Percentiles rank a stretch among this genome's conserved stretches.
These are phyloP conservation scores for Dictyostelium intermedium DNA, from an alignment of 78 protist genomes.

Conservation along the genomic window DNA sequence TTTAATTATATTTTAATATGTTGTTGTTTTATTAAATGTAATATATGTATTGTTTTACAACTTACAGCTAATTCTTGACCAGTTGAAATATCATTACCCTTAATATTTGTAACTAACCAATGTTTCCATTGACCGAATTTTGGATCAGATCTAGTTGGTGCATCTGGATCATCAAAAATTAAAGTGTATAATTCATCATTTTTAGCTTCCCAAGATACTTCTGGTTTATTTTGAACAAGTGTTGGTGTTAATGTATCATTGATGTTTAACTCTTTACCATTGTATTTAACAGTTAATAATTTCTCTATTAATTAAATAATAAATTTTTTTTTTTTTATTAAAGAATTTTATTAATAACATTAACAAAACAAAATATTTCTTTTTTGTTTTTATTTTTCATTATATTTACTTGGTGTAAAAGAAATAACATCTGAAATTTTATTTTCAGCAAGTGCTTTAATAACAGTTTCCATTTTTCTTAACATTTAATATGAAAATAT, in stretches of 20 bases:
- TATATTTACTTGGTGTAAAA: constrained; percentile 23
- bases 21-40: no score
- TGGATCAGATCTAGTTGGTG: constrained; percentile 54
- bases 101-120: constrained; percentile 44
- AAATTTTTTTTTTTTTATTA: not conserved
- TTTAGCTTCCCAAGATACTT: constrained; percentile 12
- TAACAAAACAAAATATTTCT: not conserved
- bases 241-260: constrained; percentile 33
- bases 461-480: not conserved
- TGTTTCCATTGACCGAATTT: constrained; percentile 43
- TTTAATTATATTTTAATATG: no score
- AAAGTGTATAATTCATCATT: constrained; percentile 27
- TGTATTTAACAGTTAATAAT: not conserved
- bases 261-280: not conserved
- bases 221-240: constrained; percentile 31
- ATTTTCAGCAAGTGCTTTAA: not conserved
- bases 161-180: constrained; percentile 53
- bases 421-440: constrained; percentile 5
- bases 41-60: no score
- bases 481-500: not conserved
- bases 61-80: not conserved
- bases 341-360: not conserved
- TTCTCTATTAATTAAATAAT: not conserved
- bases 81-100: constrained; percentile 34
- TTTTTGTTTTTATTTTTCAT: no score